Base-by-base conservation (phyloP, 768 basidiomycete genomes). In the Lyophyllum shimeji region DNA sequence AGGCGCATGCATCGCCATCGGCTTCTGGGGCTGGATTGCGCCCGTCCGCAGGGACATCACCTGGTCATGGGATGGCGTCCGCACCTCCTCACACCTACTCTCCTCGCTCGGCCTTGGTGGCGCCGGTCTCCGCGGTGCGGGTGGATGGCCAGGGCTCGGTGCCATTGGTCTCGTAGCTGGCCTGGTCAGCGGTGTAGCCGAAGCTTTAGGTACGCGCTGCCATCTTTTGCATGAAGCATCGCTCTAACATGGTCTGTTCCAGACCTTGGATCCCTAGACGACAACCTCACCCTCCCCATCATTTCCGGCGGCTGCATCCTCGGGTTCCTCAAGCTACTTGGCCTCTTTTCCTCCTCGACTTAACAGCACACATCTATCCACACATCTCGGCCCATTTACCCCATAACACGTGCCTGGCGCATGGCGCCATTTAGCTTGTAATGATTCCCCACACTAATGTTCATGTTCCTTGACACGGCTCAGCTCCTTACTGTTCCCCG, bases 261-360 rank as follows among this genome's bases (percentile, higher is more conserved):
- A 96, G 93, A 95, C 69, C 76, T 96, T 2, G 93, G 93, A 17
- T 82, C 80, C 0, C 67, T 93, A 37, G 95, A 97, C 64, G 95
- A 97, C 66, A 96, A 97, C 67, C 69, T 97, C 23, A 95, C 92
- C 7, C 72, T 97, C 23, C 95, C 95, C 3, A 85, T 96, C 65
- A 83, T 95, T 53, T 86, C 92, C 6, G 94, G 94, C 2, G 89
- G 84, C 17, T 81, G 76, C 49, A 68, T 80, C 37, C 63, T 73
- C 17, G 77, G 72, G 8, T 77, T 80, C 63, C 60, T 80, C 52
- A 78, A 76, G 59, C 55, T 76, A 20, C 57, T 76, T 17, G 70
- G 72, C n/a, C 56, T 69, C 29, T 67, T 71, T 15, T 62, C 68
- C 15, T 68, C 71, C 13, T 42, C 59, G 24, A 18, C 56, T 7